These are phyloP conservation scores for Magnaporthiopsis poae DNA, from an alignment of 2,329 filamentous ascomycete genomes.

Conservation along the genomic window DNA sequence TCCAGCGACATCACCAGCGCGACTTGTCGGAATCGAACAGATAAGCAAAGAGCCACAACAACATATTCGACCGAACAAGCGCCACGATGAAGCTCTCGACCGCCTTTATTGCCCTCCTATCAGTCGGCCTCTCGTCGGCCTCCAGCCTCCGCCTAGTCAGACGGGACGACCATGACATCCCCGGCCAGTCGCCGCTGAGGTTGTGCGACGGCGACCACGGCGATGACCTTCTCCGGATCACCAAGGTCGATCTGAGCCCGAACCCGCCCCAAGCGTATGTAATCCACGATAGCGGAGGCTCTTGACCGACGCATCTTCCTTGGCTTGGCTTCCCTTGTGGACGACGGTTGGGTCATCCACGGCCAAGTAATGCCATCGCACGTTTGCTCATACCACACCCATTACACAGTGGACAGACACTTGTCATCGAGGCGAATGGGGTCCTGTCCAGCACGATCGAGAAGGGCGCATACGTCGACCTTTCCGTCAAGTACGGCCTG, in stretches of 20 bases:
- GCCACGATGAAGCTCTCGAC: slow-evolving; percentile 30
- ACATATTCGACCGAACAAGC: neutral
- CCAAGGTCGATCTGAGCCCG: slow-evolving; percentile 68
- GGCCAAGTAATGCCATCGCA: neutral
- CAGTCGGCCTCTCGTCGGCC: slow-evolving; percentile 37
- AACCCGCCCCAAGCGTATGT: slow-evolving; percentile 83
- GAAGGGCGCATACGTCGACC: slow-evolving; percentile 67
- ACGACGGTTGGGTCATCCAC: neutral
- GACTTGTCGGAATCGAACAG: neutral
- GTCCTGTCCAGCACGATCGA: slow-evolving; percentile 63
- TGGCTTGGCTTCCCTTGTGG: neutral
- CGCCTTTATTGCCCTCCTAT: slow-evolving; percentile 35
- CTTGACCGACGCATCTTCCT: neutral
- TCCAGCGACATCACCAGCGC: neutral
- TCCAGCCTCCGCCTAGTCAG: slow-evolving; percentile 37
- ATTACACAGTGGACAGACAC: slow-evolving; percentile 57
- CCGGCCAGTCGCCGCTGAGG: slow-evolving; percentile 74
- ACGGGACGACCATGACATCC: slow-evolving; percentile 52
- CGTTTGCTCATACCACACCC: neutral
- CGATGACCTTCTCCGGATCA: slow-evolving; percentile 63
- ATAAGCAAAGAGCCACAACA: neutral
- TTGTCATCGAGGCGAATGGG: slow-evolving; percentile 71
- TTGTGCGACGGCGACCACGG: slow-evolving; percentile 61
- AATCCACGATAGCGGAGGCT: neutral
- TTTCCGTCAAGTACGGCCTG: slow-evolving; percentile 87